These are phyloP conservation scores for Ophiorrhiza pumila DNA, from an alignment of 257 asterid species.

Conservation along the genomic window DNA sequence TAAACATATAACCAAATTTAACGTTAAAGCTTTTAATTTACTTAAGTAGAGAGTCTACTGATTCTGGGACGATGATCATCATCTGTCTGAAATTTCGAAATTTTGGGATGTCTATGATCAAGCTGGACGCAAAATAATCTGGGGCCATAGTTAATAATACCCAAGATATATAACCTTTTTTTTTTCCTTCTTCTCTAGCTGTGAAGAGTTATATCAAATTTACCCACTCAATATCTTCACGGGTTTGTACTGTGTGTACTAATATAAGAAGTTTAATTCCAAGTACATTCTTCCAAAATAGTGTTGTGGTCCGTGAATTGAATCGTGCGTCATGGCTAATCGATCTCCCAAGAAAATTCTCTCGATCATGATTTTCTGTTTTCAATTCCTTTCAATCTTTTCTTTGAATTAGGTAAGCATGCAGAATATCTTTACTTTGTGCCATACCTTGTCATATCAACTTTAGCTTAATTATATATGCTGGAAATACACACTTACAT, in stretches of 20 bases:
- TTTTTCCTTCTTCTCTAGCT: background rate
- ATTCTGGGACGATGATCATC: background rate
- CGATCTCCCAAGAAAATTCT: too few species aligned
- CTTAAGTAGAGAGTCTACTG: slow-evolving; percentile 6
- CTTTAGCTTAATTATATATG: too few species aligned
- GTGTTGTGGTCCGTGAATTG: background rate
- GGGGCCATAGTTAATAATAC: background rate
- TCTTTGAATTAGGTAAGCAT: too few species aligned
- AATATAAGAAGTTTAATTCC: background rate
- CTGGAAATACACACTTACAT: too few species aligned
- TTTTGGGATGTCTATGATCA: background rate
- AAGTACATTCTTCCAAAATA: background rate
- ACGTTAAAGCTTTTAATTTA: too few species aligned
- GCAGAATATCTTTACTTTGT: too few species aligned
- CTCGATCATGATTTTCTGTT: too few species aligned
- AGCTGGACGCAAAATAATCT: background rate
- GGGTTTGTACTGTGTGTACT: background rate
- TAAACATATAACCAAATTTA: too few species aligned
- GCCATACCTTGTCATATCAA: too few species aligned
- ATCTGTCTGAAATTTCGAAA: background rate
- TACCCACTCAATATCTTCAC: slow-evolving; percentile 1
- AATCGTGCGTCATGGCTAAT: background rate
- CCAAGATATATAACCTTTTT: background rate
- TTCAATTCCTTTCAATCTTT: too few species aligned
- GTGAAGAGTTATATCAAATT: background rate